Base-by-base conservation (phyloP, 495 filamentous ascomycete genomes). In the Pseudotulostoma volvatum region DNA sequence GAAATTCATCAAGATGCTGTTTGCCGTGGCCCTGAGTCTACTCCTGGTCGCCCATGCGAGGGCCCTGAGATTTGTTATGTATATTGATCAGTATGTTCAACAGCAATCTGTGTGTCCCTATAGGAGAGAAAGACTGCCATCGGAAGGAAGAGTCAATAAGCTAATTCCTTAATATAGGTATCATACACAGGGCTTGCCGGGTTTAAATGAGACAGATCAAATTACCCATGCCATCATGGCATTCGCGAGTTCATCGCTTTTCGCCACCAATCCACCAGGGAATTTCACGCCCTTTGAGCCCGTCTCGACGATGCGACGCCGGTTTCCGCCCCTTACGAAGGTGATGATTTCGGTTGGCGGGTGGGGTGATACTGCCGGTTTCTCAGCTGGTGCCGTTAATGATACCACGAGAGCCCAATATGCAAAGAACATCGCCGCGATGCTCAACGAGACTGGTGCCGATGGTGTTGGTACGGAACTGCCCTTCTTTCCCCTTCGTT, bases 301-400 rank as follows among this genome's bases (percentile, higher is more conserved):
- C 1, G 66, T 80, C 4, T 52, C 63, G 0, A 64, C 60, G 5
- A 64, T 70, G 38, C 71, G 78, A 18, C 55, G 63, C 35, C 67
- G 71, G 33, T 83, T 83, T 46, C 42, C 61, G 1, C 48, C 66
- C 0, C 62, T 63, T 1, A 79, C 79, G 19, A 73, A 74, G 47
- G 49, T 84, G 11, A 67, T 81, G 67, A 60, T 84, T 23, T 77
- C 79, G 23, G 74, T 84, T 39, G 79, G 79, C 4, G 79, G 79
- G 33, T 86, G 79, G 78, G 79, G 78, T 4, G 76, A 84, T 44
- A 71, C 67, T 0, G 44, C 51, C 18, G 79, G 76, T 5, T 84
- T 83, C 53, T 63, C 67, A 0, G 51, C 49, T 1, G 78, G 66
- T 4, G 76, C 74, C 1, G 64, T 61, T 31, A 71, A 66, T 1